phyloP scores from a whole-genome alignment of 2,329 filamentous ascomycete genomes.

The Stagonosporopsis rhizophila region DNA sequence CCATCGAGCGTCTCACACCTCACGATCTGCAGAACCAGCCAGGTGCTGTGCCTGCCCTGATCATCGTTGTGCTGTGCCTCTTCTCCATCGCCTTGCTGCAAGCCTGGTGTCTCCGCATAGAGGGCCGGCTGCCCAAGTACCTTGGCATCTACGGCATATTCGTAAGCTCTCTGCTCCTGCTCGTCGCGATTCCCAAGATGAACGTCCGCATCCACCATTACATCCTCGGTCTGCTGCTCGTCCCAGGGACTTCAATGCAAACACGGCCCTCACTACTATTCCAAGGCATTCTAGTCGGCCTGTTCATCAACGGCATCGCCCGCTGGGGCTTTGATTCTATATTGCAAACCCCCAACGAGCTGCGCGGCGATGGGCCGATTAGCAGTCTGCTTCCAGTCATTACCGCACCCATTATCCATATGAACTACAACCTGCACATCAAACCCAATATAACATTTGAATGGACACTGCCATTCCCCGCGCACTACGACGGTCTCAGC shows the following conservation, averaged over 20 bases:
- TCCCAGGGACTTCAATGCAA: slow-evolving; percentile 88
- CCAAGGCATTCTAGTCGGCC: slow-evolving; percentile 85
- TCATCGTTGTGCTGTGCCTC: slow-evolving; percentile 76
- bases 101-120: slow-evolving; percentile 83
- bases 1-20: slow-evolving; percentile 87
- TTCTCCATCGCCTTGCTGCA: slow-evolving; percentile 74
- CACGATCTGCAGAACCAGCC: slow-evolving; percentile 90
- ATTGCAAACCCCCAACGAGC: slow-evolving; percentile 77
- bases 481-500: slow-evolving; percentile 74
- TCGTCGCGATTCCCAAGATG: slow-evolving; percentile 76
- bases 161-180: slow-evolving; percentile 69
- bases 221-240: slow-evolving; percentile 82
- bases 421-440: slow-evolving; percentile 54
- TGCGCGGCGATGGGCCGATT: slow-evolving; percentile 64
- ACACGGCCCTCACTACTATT: slow-evolving; percentile 85
- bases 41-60: slow-evolving; percentile 82
- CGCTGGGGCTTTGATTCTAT: slow-evolving; percentile 93
- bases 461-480: slow-evolving; percentile 56
- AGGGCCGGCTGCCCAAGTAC: slow-evolving; percentile 79
- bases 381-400: slow-evolving; percentile 66
- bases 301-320: slow-evolving; percentile 93
- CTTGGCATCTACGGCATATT: slow-evolving; percentile 79
- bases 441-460: slow-evolving; percentile 69
- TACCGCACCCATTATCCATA: slow-evolving; percentile 48
- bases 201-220: slow-evolving; percentile 94